Percentiles rank a stretch among this genome's conserved stretches.
phyloP scores from a whole-genome alignment of 2,329 filamentous ascomycete species.

The Capronia coronata region DNA sequence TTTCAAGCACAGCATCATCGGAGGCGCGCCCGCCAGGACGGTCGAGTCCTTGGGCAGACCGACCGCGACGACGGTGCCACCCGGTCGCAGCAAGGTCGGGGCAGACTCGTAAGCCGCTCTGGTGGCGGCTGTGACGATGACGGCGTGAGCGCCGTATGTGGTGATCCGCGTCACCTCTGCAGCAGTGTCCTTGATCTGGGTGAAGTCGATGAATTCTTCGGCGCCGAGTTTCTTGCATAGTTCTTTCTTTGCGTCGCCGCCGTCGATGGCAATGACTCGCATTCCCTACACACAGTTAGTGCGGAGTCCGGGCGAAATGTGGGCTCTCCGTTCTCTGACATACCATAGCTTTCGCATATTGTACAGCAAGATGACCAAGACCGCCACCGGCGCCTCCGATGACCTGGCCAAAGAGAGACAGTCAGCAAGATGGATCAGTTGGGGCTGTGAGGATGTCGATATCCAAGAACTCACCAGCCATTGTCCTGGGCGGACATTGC shows the following conservation, averaged over 20 bases:
- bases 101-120: constrained; percentile 35
- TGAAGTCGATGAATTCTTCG: constrained; percentile 37
- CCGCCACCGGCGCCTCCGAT: constrained; percentile 31
- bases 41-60: constrained; percentile 33
- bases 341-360: constrained; percentile 34
- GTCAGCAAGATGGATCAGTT: constrained; percentile 9
- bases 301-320: background rate
- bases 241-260: constrained; percentile 34
- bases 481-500: constrained; percentile 32
- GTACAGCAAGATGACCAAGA: constrained; percentile 31
- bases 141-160: constrained; percentile 36
- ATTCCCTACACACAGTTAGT: constrained; percentile 27
- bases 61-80: constrained; percentile 36
- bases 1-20: constrained; percentile 36
- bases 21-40: constrained; percentile 36
- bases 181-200: constrained; percentile 32
- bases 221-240: constrained; percentile 36
- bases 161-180: constrained; percentile 35
- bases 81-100: constrained; percentile 32
- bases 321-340: too few relatives aligned
- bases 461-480: constrained; percentile 27
- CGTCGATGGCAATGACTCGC: constrained; percentile 38
- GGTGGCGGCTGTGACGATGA: constrained; percentile 35
- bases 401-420: constrained; percentile 5
- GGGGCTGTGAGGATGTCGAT: too few relatives aligned